These are phyloP conservation scores for Cunninghamia lanceolata DNA, from an alignment of 75 land plant genomes.

Conservation along the genomic window DNA sequence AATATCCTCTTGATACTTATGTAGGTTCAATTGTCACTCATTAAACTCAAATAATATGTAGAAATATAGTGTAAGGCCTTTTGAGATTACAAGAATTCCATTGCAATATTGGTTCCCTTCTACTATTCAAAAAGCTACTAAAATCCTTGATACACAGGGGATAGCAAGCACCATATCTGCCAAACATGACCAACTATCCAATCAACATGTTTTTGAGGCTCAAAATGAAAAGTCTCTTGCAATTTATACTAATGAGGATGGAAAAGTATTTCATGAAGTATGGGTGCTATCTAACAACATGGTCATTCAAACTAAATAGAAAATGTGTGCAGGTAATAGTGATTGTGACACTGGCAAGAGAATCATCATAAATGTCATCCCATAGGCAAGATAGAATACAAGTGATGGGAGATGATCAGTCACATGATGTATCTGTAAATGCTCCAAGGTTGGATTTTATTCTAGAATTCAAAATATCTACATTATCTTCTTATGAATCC, in stretches of 20 bases:
- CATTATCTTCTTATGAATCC: not conserved
- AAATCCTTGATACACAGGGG: not conserved
- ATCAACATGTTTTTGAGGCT: not conserved
- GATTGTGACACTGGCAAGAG: not conserved
- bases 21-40: not conserved
- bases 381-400: not conserved
- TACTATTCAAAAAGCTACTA: not conserved
- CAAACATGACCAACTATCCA: not conserved
- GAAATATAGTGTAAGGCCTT: not conserved
- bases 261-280: not conserved
- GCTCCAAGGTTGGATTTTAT: slow-evolving; percentile 45
- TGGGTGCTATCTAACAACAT: not conserved
- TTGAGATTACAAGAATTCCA: not conserved
- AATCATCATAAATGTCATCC: not conserved
- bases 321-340: not conserved
- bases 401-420: slow-evolving; percentile 3
- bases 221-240: not conserved
- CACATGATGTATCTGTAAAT: slow-evolving; percentile 41
- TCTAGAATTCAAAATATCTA: slow-evolving; percentile 27
- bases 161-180: too few relatives aligned
- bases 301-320: not conserved
- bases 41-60: not conserved
- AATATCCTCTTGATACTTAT: not conserved
- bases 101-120: not conserved
- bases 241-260: not conserved